Evolutionary conservation across 1,284 basidiomycete genomes (phyloP).

Genomic region (Heterobasidion parviporum): DNA sequence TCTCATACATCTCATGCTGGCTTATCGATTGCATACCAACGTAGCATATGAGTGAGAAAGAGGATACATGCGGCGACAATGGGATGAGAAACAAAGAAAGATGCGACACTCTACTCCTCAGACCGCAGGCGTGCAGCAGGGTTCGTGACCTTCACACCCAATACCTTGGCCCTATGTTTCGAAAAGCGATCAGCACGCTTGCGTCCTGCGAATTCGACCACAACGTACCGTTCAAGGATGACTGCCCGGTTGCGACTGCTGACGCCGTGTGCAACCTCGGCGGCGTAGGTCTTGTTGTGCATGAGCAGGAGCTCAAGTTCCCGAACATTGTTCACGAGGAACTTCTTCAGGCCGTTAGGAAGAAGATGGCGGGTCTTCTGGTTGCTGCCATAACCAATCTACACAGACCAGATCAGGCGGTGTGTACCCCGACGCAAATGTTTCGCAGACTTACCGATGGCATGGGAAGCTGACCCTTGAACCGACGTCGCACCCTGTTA

Average conservation of each 20-base stretch:
- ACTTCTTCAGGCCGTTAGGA: constrained; percentile 91
- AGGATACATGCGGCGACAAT: constrained; percentile 1
- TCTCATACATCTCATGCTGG: background rate
- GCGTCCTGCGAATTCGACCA: constrained; percentile 3
- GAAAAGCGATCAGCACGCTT: constrained; percentile 4
- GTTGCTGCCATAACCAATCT: constrained; percentile 84
- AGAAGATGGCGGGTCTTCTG: constrained; percentile 92
- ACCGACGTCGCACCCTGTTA: constrained; percentile 90
- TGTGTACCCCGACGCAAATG: background rate
- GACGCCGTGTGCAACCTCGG: constrained; percentile 96
- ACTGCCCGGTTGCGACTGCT: constrained; percentile 92
- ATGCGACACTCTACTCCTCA: constrained; percentile 68
- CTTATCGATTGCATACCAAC: background rate
- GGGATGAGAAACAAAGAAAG: constrained; percentile 4
- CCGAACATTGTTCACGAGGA: constrained; percentile 86
- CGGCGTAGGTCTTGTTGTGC: constrained; percentile 97
- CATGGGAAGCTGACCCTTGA: constrained; percentile 94
- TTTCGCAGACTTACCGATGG: constrained; percentile 59
- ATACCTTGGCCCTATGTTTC: constrained; percentile 68
- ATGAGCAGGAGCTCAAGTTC: constrained; percentile 92
- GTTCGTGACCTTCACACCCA: constrained; percentile 95
- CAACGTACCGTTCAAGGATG: constrained; percentile 79
- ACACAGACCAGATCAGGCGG: background rate
- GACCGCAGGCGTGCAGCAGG: constrained; percentile 90
- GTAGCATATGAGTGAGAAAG: background rate